Evolutionary conservation across 345 rosid species (phyloP), one percentile per base, ranked within the genome.

Genomic region (Pugionium cornutum): DNA sequence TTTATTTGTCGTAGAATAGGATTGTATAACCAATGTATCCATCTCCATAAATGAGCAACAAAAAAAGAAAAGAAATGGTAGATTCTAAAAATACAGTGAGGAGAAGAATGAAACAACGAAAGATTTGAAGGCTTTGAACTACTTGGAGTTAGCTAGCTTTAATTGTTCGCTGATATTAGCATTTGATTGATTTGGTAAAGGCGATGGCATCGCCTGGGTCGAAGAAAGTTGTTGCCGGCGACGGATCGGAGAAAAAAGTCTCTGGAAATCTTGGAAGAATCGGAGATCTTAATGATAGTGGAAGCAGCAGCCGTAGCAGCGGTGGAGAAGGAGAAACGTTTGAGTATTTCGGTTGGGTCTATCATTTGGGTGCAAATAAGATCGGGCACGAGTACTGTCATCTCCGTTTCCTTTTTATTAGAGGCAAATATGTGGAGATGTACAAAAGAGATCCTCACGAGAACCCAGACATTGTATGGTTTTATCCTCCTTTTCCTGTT

Each of bases 361-460:
- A 83, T 78, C 99, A 94, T 78, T 52, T 94, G 50, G 97, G 99
- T 7, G 75, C 80, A 28, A 94, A 88, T 70, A 75, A 92, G 39
- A 94, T 94, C 30, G 97, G 97, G 0, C 96, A 76, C 35, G 86
- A 90, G 74, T 89, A 78, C 58, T 92, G 97, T 50, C 87, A 88
- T 62, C 83, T 81, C 7, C 82, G 97, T 39, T 92, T 82, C 71
- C 69, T 90, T 40, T 83, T 73, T 74, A 75, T 94, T 1, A 78
- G 84, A 73, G 95, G 99, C 68, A 90, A 83, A 82, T 81, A 78
- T 37, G 91, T 94, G 4, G 82, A 83, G 81, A 85, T 94, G 99
- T 90, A 88, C 74, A 92, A 83, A 73, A 84, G 89, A 66, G 95
- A 92, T 75, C 98, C 98, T 68, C 95, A 88, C 18, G 90, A 89